Conservation (phyloP, 306 rosid genomes). For the Abrus pulchellus region DNA sequence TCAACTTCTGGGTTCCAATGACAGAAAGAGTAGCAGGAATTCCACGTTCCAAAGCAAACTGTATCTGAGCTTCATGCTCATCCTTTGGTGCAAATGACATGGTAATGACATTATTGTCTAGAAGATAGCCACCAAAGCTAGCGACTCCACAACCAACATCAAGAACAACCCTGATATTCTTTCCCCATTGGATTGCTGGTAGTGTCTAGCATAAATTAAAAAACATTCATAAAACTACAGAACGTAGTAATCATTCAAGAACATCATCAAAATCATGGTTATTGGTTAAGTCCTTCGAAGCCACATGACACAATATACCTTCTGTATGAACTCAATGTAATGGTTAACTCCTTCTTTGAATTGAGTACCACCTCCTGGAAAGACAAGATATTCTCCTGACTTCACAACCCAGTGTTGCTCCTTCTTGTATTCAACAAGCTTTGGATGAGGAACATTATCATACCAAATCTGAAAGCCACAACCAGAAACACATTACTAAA, state of each 20-base stretch:
- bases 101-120: conserved; percentile 78
- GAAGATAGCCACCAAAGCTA: conserved; percentile 86
- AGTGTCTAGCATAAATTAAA: conserved; percentile 56
- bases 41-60: conserved; percentile 91
- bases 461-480: conserved; percentile 75
- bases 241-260: background rate
- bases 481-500: background rate
- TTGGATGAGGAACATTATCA: conserved; percentile 81
- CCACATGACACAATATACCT: conserved; percentile 52
- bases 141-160: conserved; percentile 96
- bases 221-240: conserved; percentile 3
- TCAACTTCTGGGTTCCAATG: conserved; percentile 82
- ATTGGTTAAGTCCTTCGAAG: background rate
- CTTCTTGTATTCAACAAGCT: conserved; percentile 92
- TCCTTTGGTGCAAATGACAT: conserved; percentile 96
- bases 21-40: conserved; percentile 90
- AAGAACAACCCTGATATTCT: conserved; percentile 76
- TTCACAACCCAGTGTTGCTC: conserved; percentile 85
- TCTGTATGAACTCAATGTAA: conserved; percentile 63
- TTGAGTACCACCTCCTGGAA: conserved; percentile 94
- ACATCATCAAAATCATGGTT: background rate
- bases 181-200: conserved; percentile 73
- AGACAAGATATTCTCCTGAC: conserved; percentile 70
- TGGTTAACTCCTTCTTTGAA: conserved; percentile 83
- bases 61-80: conserved; percentile 95